These are phyloP conservation scores for Mangifera indica DNA, from an alignment of 345 rosid genomes.

Conservation along the genomic window DNA sequence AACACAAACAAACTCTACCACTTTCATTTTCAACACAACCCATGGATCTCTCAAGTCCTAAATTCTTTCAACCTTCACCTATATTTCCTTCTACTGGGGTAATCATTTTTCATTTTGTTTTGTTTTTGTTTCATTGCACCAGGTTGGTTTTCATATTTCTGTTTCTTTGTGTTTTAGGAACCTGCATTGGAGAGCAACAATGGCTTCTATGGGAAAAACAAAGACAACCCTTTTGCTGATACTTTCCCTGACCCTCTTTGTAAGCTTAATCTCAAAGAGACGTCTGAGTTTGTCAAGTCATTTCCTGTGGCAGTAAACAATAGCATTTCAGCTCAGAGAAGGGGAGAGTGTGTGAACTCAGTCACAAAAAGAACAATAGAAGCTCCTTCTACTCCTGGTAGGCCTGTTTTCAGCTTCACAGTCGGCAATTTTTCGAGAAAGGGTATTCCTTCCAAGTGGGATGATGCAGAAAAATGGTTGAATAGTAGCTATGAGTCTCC, in stretches of 20 bases:
- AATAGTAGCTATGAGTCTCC: constrained; percentile 62
- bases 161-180: constrained; percentile 34
- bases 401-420: constrained; percentile 77
- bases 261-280: constrained; percentile 71
- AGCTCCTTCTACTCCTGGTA: constrained; percentile 77
- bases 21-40: not conserved
- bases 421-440: constrained; percentile 46
- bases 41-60: constrained; percentile 50
- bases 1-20: too few relatives aligned
- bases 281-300: constrained; percentile 68
- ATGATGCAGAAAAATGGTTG: constrained; percentile 92
- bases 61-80: constrained; percentile 38
- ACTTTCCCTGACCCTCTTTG: constrained; percentile 57
- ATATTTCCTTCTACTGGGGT: constrained; percentile 41
- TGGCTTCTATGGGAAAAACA: constrained; percentile 35
- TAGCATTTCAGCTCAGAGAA: constrained; percentile 50
- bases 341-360: constrained; percentile 54
- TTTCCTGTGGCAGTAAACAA: constrained; percentile 45
- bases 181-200: constrained; percentile 32
- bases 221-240: constrained; percentile 58
- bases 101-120: constrained; percentile 15
- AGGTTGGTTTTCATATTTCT: not conserved
- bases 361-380: constrained; percentile 49
- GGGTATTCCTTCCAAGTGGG: constrained; percentile 93
- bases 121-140: not conserved